Evolutionary conservation across 805 yeast genomes (phyloP), one percentile per base, ranked within the genome.

Genomic region (Candida verbasci): DNA sequence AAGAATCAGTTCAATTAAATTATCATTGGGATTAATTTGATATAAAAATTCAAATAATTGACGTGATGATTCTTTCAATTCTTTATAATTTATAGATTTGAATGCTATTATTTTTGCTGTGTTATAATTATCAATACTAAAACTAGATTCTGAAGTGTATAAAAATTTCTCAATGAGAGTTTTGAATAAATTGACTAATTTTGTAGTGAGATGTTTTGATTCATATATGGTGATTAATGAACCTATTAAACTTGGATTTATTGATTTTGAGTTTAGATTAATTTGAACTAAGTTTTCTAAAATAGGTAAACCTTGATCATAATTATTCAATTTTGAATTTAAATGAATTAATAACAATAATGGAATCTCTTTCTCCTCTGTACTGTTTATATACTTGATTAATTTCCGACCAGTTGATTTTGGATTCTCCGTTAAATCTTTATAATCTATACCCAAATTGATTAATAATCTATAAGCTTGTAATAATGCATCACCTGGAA

Each of bases 171-270:
- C 43, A n/a, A 46, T 31, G 34, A 60, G 43, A 4, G 44, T 33
- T 10, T 38, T 24, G 8, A 49, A 38, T 4, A 52, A 34, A 35
- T 48, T 46, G 5, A 45, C 34, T 31, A 73, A 55, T 14, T 72
- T 47, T 2, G 49, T 50, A 2, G 43, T 36, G 17, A 61, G 60
- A 29, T 72, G 69, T 29, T 68, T 53, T 9, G 53, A 41, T 43
- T 75, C 81, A 51, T 73, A 76, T 6, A 80, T 49, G 10, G 74
- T 62, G 8, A 72, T 60, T 20, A 79, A 55, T 4, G 71, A 56
- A 18, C 78, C 75, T 26, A 73, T 61, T 30, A 82, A 51, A 3
- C 76, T 74, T 3, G 85, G 81, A 29, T 50, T 32, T 3, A 63
- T 34, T 16, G 48, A 45, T 40, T 68, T 70, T 7, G 37, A 34